Percentiles rank a stretch among this genome's conserved stretches.
Conservation (phyloP, 2,329 filamentous ascomycete genomes). For the Rosellinia necatrix region DNA sequence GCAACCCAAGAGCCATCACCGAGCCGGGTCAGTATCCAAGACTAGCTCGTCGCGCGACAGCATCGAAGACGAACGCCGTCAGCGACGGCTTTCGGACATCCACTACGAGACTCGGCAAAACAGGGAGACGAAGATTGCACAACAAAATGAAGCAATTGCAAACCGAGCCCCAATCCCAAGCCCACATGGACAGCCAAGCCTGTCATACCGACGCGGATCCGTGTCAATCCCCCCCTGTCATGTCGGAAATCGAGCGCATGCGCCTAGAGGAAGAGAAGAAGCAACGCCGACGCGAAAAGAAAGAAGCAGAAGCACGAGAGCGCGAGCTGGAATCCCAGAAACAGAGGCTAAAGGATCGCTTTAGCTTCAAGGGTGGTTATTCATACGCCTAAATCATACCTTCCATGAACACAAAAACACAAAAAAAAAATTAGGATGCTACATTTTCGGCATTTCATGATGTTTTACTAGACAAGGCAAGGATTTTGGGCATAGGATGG, state of each 20-base stretch:
- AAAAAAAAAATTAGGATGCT: not conserved
- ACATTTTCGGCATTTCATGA: not conserved
- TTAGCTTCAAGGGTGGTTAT: constrained; percentile 30
- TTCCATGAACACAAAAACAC: constrained; percentile 8
- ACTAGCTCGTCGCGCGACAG: constrained; percentile 37
- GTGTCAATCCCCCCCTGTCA: constrained; percentile 41
- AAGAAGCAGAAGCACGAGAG: constrained; percentile 33
- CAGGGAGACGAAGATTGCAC: constrained; percentile 44
- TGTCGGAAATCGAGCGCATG: constrained; percentile 17
- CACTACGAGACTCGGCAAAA: constrained; percentile 36
- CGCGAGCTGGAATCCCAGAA: constrained; percentile 46
- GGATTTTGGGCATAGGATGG: constrained; percentile 4
- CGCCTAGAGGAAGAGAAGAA: constrained; percentile 30
- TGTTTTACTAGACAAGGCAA: constrained; percentile 20
- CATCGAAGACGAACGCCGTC: constrained; percentile 35
- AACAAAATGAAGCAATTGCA: constrained; percentile 50
- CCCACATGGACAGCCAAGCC: constrained; percentile 35
- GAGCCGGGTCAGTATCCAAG: constrained; percentile 40
- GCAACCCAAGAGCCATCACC: constrained; percentile 41
- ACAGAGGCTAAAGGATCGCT: constrained; percentile 47
- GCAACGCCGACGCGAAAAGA: constrained; percentile 33
- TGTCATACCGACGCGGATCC: constrained; percentile 37
- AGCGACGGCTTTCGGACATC: constrained; percentile 34
- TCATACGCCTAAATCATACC: constrained; percentile 3
- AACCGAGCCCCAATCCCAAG: constrained; percentile 41